phyloP scores from a whole-genome alignment of 1,284 basidiomycete genomes.

The Puccinia hordei region DNA sequence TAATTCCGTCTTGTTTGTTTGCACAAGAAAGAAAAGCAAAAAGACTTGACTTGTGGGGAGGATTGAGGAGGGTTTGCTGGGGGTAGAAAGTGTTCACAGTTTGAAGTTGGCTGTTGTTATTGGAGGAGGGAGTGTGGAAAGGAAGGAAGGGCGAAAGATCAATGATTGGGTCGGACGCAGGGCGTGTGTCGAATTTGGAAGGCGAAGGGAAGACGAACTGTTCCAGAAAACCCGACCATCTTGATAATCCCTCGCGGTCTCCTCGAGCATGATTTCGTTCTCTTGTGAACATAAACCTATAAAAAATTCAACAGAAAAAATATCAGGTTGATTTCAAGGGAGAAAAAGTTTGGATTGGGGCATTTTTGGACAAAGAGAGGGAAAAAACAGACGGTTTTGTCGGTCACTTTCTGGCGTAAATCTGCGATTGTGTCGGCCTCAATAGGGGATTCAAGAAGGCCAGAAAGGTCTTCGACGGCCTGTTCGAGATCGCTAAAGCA shows the following conservation, averaged over 20 bases:
- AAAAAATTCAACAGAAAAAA: neutral
- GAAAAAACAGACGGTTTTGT: slow-evolving; percentile 78
- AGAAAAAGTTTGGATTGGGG: slow-evolving; percentile 27
- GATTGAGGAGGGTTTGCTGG: neutral
- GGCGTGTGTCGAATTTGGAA: too few relatives aligned
- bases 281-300: slow-evolving; percentile 91
- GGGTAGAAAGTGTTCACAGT: neutral
- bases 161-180: neutral
- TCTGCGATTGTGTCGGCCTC: slow-evolving; percentile 79
- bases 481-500: slow-evolving; percentile 79
- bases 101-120: slow-evolving; percentile 24
- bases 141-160: neutral
- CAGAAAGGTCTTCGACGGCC: slow-evolving; percentile 91
- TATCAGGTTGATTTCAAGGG: neutral
- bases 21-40: too few relatives aligned
- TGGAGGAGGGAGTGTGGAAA: neutral
- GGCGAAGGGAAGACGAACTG: slow-evolving; percentile 5
- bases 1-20: too few relatives aligned
- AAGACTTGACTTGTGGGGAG: too few relatives aligned
- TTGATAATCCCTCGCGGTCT: slow-evolving; percentile 85
- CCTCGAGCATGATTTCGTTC: slow-evolving; percentile 93
- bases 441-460: slow-evolving; percentile 84
- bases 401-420: slow-evolving; percentile 86
- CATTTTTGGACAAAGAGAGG: slow-evolving; percentile 69
- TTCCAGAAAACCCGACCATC: slow-evolving; percentile 67